These are phyloP conservation scores for Saccharomyces eubayanus DNA, from an alignment of 805 yeast species.

Conservation along the genomic window DNA sequence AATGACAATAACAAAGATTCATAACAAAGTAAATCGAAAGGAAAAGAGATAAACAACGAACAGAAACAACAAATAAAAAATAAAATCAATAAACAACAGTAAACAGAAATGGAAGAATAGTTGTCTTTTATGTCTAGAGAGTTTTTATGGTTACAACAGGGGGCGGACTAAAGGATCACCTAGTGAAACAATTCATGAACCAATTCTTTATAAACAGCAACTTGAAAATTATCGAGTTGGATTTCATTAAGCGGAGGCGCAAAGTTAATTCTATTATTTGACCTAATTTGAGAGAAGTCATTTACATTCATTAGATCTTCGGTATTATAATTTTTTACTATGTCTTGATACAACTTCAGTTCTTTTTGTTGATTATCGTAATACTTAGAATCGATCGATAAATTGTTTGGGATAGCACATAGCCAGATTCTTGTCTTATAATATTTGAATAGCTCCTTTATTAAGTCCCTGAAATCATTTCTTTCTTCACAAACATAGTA, in stretches of 20 bases:
- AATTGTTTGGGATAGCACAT: conserved; percentile 52
- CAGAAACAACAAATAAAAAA: background rate
- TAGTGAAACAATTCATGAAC: conserved; percentile 22
- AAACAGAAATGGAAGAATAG: background rate
- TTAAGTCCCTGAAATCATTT: conserved; percentile 64
- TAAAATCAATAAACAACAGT: background rate
- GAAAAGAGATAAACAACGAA: background rate
- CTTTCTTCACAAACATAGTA: conserved; percentile 59
- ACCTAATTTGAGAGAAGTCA: conserved; percentile 3
- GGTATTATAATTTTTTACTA: conserved; percentile 22
- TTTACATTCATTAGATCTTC: conserved; percentile 18
- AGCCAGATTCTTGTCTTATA: conserved; percentile 79
- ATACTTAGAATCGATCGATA: conserved; percentile 26
- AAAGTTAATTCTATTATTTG: conserved; percentile 4
- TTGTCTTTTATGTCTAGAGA: background rate
- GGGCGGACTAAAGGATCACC: background rate
- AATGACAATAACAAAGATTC: background rate
- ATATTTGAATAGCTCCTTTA: conserved; percentile 63
- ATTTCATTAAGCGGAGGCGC: conserved; percentile 27
- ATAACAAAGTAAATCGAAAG: background rate
- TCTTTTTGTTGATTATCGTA: conserved; percentile 27
- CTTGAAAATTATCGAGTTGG: conserved; percentile 31
- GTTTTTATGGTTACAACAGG: background rate
- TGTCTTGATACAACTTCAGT: conserved; percentile 27
- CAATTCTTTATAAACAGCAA: conserved; percentile 31